Conservation (phyloP, 345 rosid genomes). For the Hirschfeldia incana region DNA sequence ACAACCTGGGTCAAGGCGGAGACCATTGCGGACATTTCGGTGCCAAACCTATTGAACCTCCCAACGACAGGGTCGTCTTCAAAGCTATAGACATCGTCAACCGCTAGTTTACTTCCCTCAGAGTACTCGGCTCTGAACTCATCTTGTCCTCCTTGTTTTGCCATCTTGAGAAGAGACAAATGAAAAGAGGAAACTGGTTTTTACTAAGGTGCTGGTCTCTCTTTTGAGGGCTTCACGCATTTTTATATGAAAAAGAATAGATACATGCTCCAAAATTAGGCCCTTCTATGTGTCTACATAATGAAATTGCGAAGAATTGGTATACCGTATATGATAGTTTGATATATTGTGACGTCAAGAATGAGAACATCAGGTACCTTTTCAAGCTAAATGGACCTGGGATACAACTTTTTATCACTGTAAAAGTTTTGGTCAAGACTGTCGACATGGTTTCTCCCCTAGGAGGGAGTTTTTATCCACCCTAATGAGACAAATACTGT, state of each 20-base stretch:
- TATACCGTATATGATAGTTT: not conserved
- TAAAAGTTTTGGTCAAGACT: not conserved
- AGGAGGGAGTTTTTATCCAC: not conserved
- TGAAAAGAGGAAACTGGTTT: slow-evolving; percentile 13
- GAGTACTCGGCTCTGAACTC: slow-evolving; percentile 18
- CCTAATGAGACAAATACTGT: not conserved
- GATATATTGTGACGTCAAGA: not conserved
- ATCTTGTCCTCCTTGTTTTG: slow-evolving; percentile 37
- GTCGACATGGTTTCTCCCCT: not conserved
- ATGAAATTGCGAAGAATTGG: not conserved
- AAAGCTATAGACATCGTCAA: slow-evolving; percentile 18
- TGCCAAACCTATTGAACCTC: slow-evolving; percentile 36
- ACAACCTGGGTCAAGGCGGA: slow-evolving; percentile 71
- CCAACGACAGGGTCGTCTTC: slow-evolving; percentile 17
- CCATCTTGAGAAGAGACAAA: slow-evolving; percentile 46
- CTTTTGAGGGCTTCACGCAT: not conserved
- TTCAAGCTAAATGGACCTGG: not conserved
- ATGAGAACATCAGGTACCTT: not conserved
- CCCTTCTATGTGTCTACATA: not conserved
- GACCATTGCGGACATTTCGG: slow-evolving; percentile 76
- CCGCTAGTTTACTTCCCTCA: slow-evolving; percentile 9
- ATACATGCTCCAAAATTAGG: not conserved
- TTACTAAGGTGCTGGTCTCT: not conserved
- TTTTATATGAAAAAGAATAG: not conserved
- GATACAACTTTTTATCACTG: not conserved